Conservation (phyloP, 2,329 filamentous ascomycete species). For the Coniochaeta sp. region DNA sequence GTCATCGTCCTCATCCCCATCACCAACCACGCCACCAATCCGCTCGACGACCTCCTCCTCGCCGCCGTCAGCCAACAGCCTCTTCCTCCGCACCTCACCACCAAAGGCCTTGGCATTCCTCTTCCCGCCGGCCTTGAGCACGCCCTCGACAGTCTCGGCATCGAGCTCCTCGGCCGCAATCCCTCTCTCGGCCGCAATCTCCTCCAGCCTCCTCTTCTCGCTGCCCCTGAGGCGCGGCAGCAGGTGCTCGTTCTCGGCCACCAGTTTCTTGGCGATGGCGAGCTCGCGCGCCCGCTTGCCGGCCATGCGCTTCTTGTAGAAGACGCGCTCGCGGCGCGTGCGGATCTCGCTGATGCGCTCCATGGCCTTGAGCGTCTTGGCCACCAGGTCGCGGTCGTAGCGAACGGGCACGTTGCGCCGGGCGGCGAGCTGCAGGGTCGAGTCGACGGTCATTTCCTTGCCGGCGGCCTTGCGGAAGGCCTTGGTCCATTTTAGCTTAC, state of each 20-base stretch:
- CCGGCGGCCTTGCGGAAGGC: slow-evolving; percentile 77
- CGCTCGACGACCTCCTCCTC: slow-evolving; percentile 28
- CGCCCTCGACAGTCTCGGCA: slow-evolving; percentile 18
- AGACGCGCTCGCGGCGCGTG: slow-evolving; percentile 73
- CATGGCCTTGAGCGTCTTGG: slow-evolving; percentile 88
- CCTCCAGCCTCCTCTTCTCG: slow-evolving; percentile 56
- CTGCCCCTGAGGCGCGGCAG: slow-evolving; percentile 64
- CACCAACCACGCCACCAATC: slow-evolving; percentile 14
- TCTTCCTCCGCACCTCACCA: slow-evolving; percentile 29
- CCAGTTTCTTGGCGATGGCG: slow-evolving; percentile 75
- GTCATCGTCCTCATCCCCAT: slow-evolving; percentile 21
- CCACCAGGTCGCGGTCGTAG: slow-evolving; percentile 89
- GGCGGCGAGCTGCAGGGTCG: slow-evolving; percentile 83
- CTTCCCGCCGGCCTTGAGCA: slow-evolving; percentile 10
- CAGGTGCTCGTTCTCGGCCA: slow-evolving; percentile 87
- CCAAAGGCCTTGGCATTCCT: slow-evolving; percentile 28
- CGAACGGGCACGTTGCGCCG: slow-evolving; percentile 90
- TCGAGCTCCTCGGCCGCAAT: slow-evolving; percentile 24
- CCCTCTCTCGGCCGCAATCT: slow-evolving; percentile 46
- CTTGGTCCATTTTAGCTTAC: slow-evolving; percentile 97
- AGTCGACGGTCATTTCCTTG: slow-evolving; percentile 89
- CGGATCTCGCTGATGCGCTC: slow-evolving; percentile 82
- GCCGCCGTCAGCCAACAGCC: slow-evolving; percentile 29
- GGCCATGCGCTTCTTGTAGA: slow-evolving; percentile 90
- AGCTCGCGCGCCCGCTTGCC: slow-evolving; percentile 81